Percentiles rank a stretch among this genome's conserved stretches.
Evolutionary conservation across 495 filamentous ascomycete genomes (phyloP).

Genomic region (Penicillium simplicissimum): DNA sequence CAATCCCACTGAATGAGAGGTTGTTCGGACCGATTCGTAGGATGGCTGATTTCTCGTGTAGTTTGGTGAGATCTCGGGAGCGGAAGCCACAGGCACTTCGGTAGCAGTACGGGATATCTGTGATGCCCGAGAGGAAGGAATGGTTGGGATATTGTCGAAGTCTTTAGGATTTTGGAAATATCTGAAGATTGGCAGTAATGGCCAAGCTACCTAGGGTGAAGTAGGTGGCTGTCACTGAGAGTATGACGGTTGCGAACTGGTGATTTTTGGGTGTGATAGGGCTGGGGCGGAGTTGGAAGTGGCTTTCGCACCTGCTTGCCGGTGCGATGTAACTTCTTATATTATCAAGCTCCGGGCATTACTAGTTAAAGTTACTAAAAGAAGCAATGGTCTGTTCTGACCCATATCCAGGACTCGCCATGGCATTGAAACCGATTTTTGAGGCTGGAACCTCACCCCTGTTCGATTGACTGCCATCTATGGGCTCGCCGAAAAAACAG

Average conservation of each 20-base stretch:
- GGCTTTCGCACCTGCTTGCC: neutral
- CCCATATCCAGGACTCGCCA: too few species aligned
- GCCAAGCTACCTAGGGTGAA: constrained; percentile 18
- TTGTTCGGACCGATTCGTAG: constrained; percentile 49
- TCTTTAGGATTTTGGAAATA: constrained; percentile 44
- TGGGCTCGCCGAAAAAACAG: neutral
- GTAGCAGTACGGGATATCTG: constrained; percentile 38
- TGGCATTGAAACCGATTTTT: neutral
- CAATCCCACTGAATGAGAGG: constrained; percentile 39
- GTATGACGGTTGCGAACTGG: neutral
- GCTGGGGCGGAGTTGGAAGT: neutral
- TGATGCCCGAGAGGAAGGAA: constrained; percentile 35
- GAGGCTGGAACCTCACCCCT: neutral
- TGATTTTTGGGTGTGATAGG: neutral
- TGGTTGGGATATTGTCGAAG: constrained; percentile 41
- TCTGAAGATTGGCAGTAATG: constrained; percentile 22
- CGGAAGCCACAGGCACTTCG: constrained; percentile 28
- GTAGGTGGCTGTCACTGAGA: constrained; percentile 17
- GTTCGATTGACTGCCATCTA: neutral
- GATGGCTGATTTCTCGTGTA: constrained; percentile 38
- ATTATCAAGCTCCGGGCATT: neutral
- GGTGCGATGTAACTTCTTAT: neutral
- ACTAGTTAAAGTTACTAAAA: neutral
- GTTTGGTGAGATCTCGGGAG: constrained; percentile 33
- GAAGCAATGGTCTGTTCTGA: neutral